Evolutionary conservation across 2,329 filamentous ascomycete genomes (phyloP).

Genomic region (Lasiodiplodia sp.): DNA sequence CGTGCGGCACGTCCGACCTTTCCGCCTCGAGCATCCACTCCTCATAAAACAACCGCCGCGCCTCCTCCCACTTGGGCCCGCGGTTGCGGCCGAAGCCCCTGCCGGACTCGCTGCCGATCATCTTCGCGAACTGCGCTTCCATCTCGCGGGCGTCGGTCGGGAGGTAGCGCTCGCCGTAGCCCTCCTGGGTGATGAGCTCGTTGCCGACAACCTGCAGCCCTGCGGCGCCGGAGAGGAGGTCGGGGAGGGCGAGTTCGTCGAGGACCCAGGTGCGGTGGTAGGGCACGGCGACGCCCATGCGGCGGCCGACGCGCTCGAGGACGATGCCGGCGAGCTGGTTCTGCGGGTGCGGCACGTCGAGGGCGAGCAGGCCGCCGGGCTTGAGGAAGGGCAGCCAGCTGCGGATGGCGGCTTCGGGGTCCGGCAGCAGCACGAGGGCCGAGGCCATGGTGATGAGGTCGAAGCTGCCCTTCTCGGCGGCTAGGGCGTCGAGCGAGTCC

Average conservation of each 20-base stretch:
- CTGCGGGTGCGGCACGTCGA: constrained; percentile 49
- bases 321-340: constrained; percentile 48
- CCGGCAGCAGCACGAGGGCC: constrained; percentile 50
- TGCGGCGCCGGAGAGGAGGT: constrained; percentile 35
- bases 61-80: constrained; percentile 21
- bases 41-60: constrained; percentile 11
- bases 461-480: constrained; percentile 39
- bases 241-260: constrained; percentile 41
- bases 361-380: constrained; percentile 48
- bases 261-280: constrained; percentile 48
- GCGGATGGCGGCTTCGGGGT: constrained; percentile 46
- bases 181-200: background rate
- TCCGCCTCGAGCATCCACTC: constrained; percentile 13
- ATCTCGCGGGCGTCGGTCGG: background rate
- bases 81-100: constrained; percentile 16
- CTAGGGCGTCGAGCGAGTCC: constrained; percentile 33
- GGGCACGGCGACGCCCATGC: constrained; percentile 42
- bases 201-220: background rate
- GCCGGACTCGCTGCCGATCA: constrained; percentile 11
- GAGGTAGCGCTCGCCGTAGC: constrained; percentile 2
- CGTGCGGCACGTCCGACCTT: background rate
- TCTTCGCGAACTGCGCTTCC: constrained; percentile 3
- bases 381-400: constrained; percentile 50
- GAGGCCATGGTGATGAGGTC: constrained; percentile 50
- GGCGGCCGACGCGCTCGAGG: constrained; percentile 46